phyloP scores from a whole-genome alignment of 2,329 filamentous ascomycete species.

The Penicillium sp. region DNA sequence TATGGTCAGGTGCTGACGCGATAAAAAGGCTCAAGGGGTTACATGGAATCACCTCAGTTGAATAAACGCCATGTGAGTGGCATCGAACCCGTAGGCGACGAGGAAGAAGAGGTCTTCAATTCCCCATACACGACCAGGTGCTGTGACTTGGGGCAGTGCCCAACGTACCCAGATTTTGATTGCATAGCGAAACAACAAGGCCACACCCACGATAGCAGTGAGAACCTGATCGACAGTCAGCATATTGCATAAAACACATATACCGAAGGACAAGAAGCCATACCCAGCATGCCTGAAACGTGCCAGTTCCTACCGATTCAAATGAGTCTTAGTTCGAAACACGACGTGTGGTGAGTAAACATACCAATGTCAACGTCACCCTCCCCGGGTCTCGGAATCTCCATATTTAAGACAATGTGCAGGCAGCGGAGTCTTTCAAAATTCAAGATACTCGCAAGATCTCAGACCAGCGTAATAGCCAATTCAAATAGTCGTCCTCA shows the following conservation, averaged over 20 bases:
- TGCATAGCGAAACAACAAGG: slow-evolving; percentile 24
- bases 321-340: background rate
- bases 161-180: slow-evolving; percentile 36
- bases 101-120: slow-evolving; percentile 36
- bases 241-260: background rate
- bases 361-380: slow-evolving; percentile 26
- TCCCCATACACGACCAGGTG: slow-evolving; percentile 35
- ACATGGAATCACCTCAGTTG: slow-evolving; percentile 30
- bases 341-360: background rate
- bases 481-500: slow-evolving; percentile 12
- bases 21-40: too few species aligned
- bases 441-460: background rate
- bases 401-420: slow-evolving; percentile 13
- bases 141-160: slow-evolving; percentile 33
- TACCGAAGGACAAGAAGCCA: background rate
- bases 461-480: background rate
- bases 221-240: slow-evolving; percentile 16
- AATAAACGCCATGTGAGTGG: slow-evolving; percentile 34
- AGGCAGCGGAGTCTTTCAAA: background rate
- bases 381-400: slow-evolving; percentile 20
- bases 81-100: slow-evolving; percentile 31
- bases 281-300: slow-evolving; percentile 26
- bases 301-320: slow-evolving; percentile 12
- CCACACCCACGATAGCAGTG: slow-evolving; percentile 21
- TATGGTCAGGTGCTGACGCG: background rate